Base-by-base conservation (phyloP, 495 filamentous ascomycete species). In the Parmelia sp. region DNA sequence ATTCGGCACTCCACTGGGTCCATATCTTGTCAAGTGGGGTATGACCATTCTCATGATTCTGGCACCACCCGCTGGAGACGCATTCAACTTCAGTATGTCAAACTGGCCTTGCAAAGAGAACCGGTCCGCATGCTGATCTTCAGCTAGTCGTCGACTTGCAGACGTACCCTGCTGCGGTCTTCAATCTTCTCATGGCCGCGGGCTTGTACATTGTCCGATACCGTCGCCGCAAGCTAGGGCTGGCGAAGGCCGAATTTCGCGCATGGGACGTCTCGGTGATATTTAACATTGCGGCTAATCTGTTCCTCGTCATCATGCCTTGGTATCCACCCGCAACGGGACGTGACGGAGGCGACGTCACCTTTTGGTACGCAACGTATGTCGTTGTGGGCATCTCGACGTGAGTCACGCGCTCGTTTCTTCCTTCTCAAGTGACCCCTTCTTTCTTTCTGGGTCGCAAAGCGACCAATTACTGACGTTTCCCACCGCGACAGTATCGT, bases 341-440 rank as follows among this genome's bases (percentile, higher is more conserved):
- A 0, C 76, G 78, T 0, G 76, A 75, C 47, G 83, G 80, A 1
- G 85, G 85, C 0, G 79, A 84, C 62, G 84, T 88, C 3, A 85
- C 80, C 57, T 88, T 89, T 67, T 88, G 84, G 84, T 88, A 88
- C 64, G 85, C 77, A 6, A 87, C 85, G 9, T 87, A 88, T 63
- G 74, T 77, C 27, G 84, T 82, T 4, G 76, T 78, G 14, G 83
- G 84, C 3, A 74, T 87, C 44, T 82, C 71, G 27, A 76, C 84
- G 81, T 85, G 70, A 76, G 82, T 81, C 53, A 4, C 40, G 40
- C 14, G 5, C 40, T 4, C 40, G 40, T 21, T 21, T 19, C 17
- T 21, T 21, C 40, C 17, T 44, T 19, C 8, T 44, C 15, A 19
- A 44, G 17, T 4, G 17, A 44, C 40, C 40, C 4, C 3, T 44